phyloP scores from a whole-genome alignment of 1,284 basidiomycete genomes.

The Thelephora terrestris region DNA sequence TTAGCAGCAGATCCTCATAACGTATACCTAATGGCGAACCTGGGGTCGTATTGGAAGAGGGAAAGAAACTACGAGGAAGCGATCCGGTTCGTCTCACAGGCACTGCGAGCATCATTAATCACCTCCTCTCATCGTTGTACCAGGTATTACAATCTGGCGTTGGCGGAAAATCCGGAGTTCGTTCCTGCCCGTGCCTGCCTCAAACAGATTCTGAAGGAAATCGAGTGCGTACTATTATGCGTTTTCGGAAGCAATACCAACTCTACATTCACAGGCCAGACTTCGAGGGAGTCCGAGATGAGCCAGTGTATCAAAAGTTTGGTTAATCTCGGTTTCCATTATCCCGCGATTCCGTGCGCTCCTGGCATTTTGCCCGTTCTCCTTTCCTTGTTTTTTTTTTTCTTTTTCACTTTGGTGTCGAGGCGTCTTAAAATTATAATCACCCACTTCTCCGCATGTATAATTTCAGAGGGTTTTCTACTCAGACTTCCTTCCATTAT shows the following conservation, averaged over 20 bases:
- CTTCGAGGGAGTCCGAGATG: conserved; percentile 43
- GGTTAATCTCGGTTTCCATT: too few relatives aligned
- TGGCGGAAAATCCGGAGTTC: conserved; percentile 44
- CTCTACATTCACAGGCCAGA: conserved; percentile 28
- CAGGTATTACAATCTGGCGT: conserved; percentile 38
- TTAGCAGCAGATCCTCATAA: conserved; percentile 43
- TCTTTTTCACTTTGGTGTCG: too few relatives aligned
- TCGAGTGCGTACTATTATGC: conserved; percentile 12
- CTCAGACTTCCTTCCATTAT: too few relatives aligned
- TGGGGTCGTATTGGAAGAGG: conserved; percentile 53
- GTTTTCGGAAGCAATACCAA: background rate
- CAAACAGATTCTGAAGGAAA: conserved; percentile 49
- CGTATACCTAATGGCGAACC: conserved; percentile 51
- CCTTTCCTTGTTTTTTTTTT: too few relatives aligned
- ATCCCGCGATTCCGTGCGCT: too few relatives aligned
- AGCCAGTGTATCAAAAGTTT: conserved; percentile 34
- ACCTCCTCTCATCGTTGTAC: conserved; percentile 11
- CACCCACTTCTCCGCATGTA: too few relatives aligned
- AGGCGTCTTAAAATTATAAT: too few relatives aligned
- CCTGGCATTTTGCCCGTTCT: too few relatives aligned
- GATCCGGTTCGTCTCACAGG: conserved; percentile 29
- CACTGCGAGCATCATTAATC: too few relatives aligned
- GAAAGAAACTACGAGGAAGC: conserved; percentile 41
- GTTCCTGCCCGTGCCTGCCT: conserved; percentile 54
- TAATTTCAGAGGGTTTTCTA: too few relatives aligned